These are phyloP conservation scores for Colletotrichum filicis DNA, from an alignment of 2,329 filamentous ascomycete species.

Conservation along the genomic window DNA sequence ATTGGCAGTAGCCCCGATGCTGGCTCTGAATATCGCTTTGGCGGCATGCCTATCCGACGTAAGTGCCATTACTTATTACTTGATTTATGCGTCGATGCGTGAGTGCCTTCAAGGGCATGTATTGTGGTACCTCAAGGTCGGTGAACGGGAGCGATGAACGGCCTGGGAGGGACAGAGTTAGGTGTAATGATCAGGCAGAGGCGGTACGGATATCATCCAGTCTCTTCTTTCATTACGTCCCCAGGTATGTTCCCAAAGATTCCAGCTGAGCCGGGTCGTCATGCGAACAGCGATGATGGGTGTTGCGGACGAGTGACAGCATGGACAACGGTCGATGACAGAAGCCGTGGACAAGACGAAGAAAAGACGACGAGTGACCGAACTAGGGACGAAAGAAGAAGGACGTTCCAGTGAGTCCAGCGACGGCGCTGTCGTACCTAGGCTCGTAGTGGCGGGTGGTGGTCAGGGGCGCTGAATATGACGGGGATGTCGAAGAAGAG, in stretches of 20 bases:
- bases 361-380: conserved; percentile 15
- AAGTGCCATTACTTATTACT: neutral
- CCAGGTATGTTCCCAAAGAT: neutral
- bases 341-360: conserved; percentile 28
- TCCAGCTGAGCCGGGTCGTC: neutral
- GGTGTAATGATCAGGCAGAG: neutral
- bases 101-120: neutral
- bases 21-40: neutral
- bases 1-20: neutral
- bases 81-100: neutral
- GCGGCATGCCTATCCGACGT: neutral
- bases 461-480: neutral
- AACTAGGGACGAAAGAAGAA: conserved; percentile 30
- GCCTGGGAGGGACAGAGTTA: neutral
- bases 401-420: neutral
- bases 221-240: neutral
- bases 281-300: conserved; percentile 18
- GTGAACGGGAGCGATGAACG: neutral
- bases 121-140: neutral
- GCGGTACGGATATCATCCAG: neutral
- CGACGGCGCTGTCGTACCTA: no score
- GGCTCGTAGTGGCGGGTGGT: neutral
- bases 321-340: conserved; percentile 7
- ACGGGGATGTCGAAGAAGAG: neutral
- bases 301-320: conserved; percentile 11